Base-by-base conservation (phyloP, 2,329 filamentous ascomycete species). In the Diaporthe ampelina region DNA sequence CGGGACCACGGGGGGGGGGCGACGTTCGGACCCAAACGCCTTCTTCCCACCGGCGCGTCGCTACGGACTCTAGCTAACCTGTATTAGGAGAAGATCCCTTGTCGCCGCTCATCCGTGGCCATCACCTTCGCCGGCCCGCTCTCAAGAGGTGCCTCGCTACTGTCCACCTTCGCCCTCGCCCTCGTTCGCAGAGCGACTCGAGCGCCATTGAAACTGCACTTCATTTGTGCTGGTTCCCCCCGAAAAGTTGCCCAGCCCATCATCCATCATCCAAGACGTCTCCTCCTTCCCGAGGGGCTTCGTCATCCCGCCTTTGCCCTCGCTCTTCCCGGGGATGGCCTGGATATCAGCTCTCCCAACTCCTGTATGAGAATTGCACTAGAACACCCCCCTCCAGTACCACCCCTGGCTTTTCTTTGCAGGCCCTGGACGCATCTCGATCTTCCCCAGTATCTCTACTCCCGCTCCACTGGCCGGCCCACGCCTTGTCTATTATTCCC, bases 331-430 rank as follows among this genome's bases (percentile, higher is more conserved):
- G 50, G 70, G 26, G 13, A 67, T 65, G 50, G 57, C 50, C 57
- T 52, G 54, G 63, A 73, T 73, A 63, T 70, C 70, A 65, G 40
- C 54, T 56, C 29, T 72, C 35, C 43, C 61, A 32, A 65, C 58
- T 73, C 63, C 65, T 73, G 73, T 59, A 73, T 75, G 70, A 70
- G 43, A 63, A 37, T 57, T 70, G 56, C 68, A 40, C 59, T 63
- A 58, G n/a, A 29, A 52, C n/a, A 5, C 17, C 40, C 21, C 40
- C 45, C 37, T 9, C 19, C 19, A 48, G 35, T 48, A 29, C 45
- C 17, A 69, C 43, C 48, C 45, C 70, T 24, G 48, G 35, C 58
- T 57, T 29, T 67, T 24, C 17, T 50, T 45, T 56, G 35, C 35
- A 43, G 45, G 70, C 63, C 52, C 45, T 61, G 72, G 52, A 32